phyloP scores from a whole-genome alignment of 176 grass and related monocot genomes.

The Zoysia pacifica region DNA sequence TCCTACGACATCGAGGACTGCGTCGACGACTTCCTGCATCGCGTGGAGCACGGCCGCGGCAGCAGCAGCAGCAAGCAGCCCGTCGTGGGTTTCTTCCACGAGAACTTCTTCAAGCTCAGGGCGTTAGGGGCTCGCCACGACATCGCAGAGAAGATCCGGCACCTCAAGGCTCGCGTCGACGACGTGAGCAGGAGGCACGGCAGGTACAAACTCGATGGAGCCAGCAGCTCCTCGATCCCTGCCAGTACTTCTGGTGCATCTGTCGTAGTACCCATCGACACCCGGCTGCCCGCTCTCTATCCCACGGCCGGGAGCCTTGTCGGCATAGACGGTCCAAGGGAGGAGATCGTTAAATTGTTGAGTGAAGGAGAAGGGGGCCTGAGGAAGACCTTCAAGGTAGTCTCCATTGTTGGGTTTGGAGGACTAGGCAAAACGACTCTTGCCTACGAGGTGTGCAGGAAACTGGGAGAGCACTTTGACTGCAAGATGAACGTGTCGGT shows the following conservation, averaged over 20 bases:
- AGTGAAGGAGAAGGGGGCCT: not conserved
- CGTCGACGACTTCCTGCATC: conserved; percentile 15
- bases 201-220: conserved; percentile 33
- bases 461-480: conserved; percentile 5
- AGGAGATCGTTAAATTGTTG: conserved; percentile 9
- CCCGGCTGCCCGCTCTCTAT: conserved; percentile 5
- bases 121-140: not conserved
- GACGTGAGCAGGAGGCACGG: conserved; percentile 19
- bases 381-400: not conserved
- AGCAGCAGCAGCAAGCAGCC: not conserved
- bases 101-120: conserved; percentile 11
- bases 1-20: conserved; percentile 7
- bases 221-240: not conserved
- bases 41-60: not conserved
- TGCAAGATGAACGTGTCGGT: not conserved
- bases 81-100: not conserved
- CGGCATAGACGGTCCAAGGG: conserved; percentile 17
- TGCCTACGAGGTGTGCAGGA: not conserved
- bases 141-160: conserved; percentile 21
- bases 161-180: conserved; percentile 22
- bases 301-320: not conserved
- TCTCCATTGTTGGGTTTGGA: not conserved
- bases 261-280: not conserved
- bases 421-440: conserved; percentile 24
- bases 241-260: not conserved